A percentile compares a stretch with the other conserved stretches of the same genome.
phyloP scores from a whole-genome alignment of 768 basidiomycete species.

The Collybia sordida region DNA sequence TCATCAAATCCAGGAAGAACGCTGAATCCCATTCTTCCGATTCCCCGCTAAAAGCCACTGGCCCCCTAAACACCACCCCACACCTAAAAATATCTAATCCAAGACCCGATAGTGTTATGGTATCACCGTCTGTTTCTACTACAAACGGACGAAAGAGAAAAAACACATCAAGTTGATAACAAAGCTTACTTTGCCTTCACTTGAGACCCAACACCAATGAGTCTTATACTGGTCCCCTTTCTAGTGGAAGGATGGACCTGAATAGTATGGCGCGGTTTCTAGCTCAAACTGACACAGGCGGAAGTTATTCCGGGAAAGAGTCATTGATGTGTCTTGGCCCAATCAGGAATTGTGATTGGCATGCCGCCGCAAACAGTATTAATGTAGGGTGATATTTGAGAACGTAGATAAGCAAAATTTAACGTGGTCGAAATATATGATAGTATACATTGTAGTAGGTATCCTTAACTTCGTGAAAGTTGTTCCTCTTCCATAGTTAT shows the following conservation, averaged over 20 bases:
- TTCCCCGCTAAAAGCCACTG: not conserved
- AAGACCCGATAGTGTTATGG: not conserved
- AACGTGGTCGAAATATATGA: no score
- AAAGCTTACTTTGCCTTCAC: not conserved
- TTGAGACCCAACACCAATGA: not conserved
- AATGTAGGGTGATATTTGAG: no score
- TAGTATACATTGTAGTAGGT: not conserved
- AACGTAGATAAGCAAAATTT: no score
- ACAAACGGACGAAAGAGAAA: conserved; percentile 56
- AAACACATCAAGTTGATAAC: conserved; percentile 37
- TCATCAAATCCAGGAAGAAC: not conserved
- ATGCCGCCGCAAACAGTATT: no score
- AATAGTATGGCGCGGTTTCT: no score
- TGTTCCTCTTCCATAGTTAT: conserved; percentile 46
- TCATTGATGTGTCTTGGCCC: no score
- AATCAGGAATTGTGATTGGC: no score
- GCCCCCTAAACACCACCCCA: not conserved
- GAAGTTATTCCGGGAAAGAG: no score
- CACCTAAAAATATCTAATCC: not conserved
- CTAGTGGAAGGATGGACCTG: no score
- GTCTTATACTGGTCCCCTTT: no score
- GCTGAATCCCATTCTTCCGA: not conserved
- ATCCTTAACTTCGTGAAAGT: not conserved
- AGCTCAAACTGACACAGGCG: no score
- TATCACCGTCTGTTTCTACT: conserved; percentile 20